These are phyloP conservation scores for Brassica rapa DNA, from an alignment of 345 rosid species.

Conservation along the genomic window DNA sequence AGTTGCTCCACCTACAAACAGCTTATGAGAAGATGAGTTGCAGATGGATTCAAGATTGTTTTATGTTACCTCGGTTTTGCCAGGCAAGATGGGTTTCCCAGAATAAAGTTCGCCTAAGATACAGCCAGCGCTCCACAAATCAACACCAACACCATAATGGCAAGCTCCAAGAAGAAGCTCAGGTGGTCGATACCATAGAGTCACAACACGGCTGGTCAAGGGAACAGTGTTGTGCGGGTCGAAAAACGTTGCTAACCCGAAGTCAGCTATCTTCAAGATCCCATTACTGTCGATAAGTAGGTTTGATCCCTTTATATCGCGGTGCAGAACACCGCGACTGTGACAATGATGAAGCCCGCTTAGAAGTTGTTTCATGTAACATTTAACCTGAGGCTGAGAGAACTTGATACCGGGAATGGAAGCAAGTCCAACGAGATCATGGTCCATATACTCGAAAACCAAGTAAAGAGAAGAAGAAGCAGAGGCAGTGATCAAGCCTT, in stretches of 20 bases:
- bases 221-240: slow-evolving; percentile 56
- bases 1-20: slow-evolving; percentile 74
- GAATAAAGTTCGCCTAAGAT: slow-evolving; percentile 84
- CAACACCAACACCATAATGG: slow-evolving; percentile 80
- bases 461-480: slow-evolving; percentile 78
- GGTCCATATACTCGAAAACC: slow-evolving; percentile 97
- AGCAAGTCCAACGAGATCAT: slow-evolving; percentile 90
- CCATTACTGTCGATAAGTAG: slow-evolving; percentile 82
- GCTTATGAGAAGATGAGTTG: too few relatives aligned
- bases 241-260: slow-evolving; percentile 82
- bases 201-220: slow-evolving; percentile 94
- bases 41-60: too few relatives aligned
- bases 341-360: slow-evolving; percentile 96
- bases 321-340: slow-evolving; percentile 76
- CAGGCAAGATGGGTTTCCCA: slow-evolving; percentile 88
- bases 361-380: slow-evolving; percentile 92
- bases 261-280: slow-evolving; percentile 90
- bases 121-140: slow-evolving; percentile 97
- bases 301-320: slow-evolving; percentile 98
- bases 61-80: slow-evolving; percentile 81
- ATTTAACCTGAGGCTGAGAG: slow-evolving; percentile 90
- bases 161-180: slow-evolving; percentile 94
- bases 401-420: slow-evolving; percentile 80
- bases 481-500: slow-evolving; percentile 85
- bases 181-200: slow-evolving; percentile 98